Evolutionary conservation across 2,329 filamentous ascomycete genomes (phyloP), one percentile per base, ranked within the genome.

Genomic region (Onygenales sp.): DNA sequence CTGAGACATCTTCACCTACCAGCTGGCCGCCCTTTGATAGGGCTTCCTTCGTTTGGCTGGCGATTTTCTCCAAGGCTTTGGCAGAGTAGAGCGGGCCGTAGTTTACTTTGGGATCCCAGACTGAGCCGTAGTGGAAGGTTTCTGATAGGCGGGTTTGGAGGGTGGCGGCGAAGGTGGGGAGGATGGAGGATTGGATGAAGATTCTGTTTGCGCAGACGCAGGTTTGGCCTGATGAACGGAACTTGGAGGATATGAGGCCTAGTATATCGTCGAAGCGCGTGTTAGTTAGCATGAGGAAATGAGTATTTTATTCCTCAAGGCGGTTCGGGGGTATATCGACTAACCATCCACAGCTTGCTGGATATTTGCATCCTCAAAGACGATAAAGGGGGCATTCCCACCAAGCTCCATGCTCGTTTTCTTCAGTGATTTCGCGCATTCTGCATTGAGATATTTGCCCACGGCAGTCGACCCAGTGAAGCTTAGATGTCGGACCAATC

Each of bases 401-500:
- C 70, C 70, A n/a, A 72, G 63, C 56, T 75, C 72, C 39, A 75
- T 58, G n/a, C 65, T 68, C 11, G 70, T 60, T 42, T 70, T 70
- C 59, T 74, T 74, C 13, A 75, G 53, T 13, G 49, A 63, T 13
- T 61, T 59, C 13, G 61, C 61, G 54, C 61, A 68, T 51, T 67
- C 61, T 9, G 57, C 58, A 8, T 61, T 62, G 7, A 70, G 54
- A 3, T 67, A 50, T 45, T 62, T 63, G 2, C 63, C 63, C n/a
- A 65, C 59, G 1, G 58, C 52, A 13, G 63, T 66, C 27, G 59
- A 64, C n/a, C 62, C 64, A 4, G 63, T 66, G 55, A 65, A 65
- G 49, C 87, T 92, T 48, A 95, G 77, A 69, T 95, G 94, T 65
- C 84, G 84, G 56, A 95, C 76, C 1, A 75, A 79, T 17, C 83